These are phyloP conservation scores for Nannizziopsis arthrosporioides DNA, from an alignment of 2,329 filamentous ascomycete genomes.

Conservation along the genomic window DNA sequence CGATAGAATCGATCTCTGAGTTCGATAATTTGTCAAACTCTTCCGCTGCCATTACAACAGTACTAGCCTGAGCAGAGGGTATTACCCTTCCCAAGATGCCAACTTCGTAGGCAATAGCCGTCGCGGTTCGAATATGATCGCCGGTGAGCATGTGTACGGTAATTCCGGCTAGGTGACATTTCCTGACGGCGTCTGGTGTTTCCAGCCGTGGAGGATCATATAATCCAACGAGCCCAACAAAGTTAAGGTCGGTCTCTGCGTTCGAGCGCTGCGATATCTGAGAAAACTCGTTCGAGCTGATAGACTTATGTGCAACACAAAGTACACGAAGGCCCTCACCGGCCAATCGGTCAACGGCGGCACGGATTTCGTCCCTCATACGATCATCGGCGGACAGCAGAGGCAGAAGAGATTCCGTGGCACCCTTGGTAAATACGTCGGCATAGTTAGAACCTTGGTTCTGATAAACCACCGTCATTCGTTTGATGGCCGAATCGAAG, in stretches of 20 bases:
- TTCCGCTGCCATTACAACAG: constrained; percentile 57
- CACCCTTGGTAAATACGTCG: constrained; percentile 35
- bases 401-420: constrained; percentile 51
- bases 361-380: constrained; percentile 43
- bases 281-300: constrained; percentile 30
- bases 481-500: constrained; percentile 58
- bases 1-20: constrained; percentile 50
- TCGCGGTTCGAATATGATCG: constrained; percentile 61
- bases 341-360: constrained; percentile 51
- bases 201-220: constrained; percentile 71
- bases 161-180: constrained; percentile 58
- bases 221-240: constrained; percentile 65
- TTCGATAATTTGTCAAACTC: constrained; percentile 64
- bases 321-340: constrained; percentile 53
- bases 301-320: constrained; percentile 22
- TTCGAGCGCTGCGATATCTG: constrained; percentile 42
- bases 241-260: constrained; percentile 53
- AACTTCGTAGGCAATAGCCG: constrained; percentile 65
- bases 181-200: constrained; percentile 55
- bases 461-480: constrained; percentile 54
- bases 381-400: constrained; percentile 46
- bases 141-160: constrained; percentile 68
- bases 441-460: constrained; percentile 9
- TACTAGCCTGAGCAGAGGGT: constrained; percentile 46
- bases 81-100: constrained; percentile 46